A percentile compares a stretch with the other conserved stretches of the same genome.
Conservation (phyloP, 2,329 filamentous ascomycete species). For the Penicillium vulpinum region DNA sequence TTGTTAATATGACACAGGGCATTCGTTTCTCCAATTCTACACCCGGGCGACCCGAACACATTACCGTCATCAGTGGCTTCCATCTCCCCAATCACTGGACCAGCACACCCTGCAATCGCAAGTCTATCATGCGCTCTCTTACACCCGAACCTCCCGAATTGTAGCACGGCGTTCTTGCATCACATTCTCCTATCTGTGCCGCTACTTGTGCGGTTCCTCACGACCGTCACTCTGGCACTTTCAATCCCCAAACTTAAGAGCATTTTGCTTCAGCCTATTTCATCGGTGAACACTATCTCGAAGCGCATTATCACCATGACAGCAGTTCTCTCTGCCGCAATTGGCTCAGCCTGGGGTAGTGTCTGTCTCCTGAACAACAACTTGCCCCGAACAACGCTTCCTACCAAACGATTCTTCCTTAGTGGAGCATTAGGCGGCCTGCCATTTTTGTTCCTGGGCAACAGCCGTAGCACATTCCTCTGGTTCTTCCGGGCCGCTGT, state of each 20-base stretch:
- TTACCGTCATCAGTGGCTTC: constrained; percentile 64
- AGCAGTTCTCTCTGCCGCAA: constrained; percentile 75
- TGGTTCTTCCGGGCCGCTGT: constrained; percentile 77
- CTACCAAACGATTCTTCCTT: constrained; percentile 85
- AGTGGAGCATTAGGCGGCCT: constrained; percentile 82
- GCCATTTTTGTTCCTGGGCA: constrained; percentile 69
- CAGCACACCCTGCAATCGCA: constrained; percentile 82
- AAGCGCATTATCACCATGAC: constrained; percentile 71
- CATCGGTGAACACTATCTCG: constrained; percentile 65
- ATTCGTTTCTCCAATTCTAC: constrained; percentile 83
- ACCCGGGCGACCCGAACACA: constrained; percentile 63
- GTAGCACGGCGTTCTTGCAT: constrained; percentile 79
- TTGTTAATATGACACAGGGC: constrained; percentile 49
- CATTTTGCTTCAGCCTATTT: constrained; percentile 68
- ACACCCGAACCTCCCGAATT: constrained; percentile 85
- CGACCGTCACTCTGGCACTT: constrained; percentile 67
- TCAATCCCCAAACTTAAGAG: constrained; percentile 67
- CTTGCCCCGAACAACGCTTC: constrained; percentile 71
- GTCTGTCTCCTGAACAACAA: constrained; percentile 85
- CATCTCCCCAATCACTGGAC: constrained; percentile 75
- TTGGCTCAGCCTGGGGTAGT: constrained; percentile 83
- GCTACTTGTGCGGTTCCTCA: constrained; percentile 67
- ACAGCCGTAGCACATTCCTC: constrained; percentile 65
- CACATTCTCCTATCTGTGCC: constrained; percentile 87
- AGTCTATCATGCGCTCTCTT: constrained; percentile 85